Conservation (phyloP, 2,329 filamentous ascomycete species). For the Periconia digitata region DNA sequence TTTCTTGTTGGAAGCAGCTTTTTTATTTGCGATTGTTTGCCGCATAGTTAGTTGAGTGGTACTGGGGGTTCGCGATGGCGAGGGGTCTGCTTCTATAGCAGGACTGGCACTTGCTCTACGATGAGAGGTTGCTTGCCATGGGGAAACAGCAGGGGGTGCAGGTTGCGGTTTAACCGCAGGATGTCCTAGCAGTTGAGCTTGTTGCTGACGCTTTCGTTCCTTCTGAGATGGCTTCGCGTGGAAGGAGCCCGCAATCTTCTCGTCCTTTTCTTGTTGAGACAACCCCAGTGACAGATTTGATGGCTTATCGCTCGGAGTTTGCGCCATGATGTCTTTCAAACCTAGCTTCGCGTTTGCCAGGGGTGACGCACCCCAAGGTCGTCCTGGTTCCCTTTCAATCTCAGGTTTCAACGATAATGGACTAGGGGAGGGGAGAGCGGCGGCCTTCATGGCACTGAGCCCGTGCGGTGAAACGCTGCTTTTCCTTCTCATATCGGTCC, state of each 20-base stretch:
- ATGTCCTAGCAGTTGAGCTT: slow-evolving; percentile 40
- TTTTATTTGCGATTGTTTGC: slow-evolving; percentile 54
- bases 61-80: slow-evolving; percentile 26
- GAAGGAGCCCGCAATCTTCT: slow-evolving; percentile 38
- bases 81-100: slow-evolving; percentile 15
- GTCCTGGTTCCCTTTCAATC: slow-evolving; percentile 32
- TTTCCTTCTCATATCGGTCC: slow-evolving; percentile 21
- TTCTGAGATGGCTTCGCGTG: slow-evolving; percentile 80
- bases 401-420: slow-evolving; percentile 21
- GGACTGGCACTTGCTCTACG: slow-evolving; percentile 30
- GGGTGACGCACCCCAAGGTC: slow-evolving; percentile 57
- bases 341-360: slow-evolving; percentile 67
- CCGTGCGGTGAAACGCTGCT: slow-evolving; percentile 17
- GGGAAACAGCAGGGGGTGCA: slow-evolving; percentile 33
- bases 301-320: slow-evolving; percentile 54
- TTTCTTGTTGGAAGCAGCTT: slow-evolving; percentile 27
- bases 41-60: slow-evolving; percentile 62
- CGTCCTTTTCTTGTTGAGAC: slow-evolving; percentile 46
- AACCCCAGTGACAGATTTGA: slow-evolving; percentile 58
- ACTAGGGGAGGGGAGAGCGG: slow-evolving; percentile 25
- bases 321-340: slow-evolving; percentile 75
- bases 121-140: slow-evolving; percentile 37
- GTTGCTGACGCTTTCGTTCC: slow-evolving; percentile 69
- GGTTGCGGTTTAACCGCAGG: slow-evolving; percentile 30
- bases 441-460: slow-evolving; percentile 7